Base-by-base conservation (phyloP, 306 rosid species). In the Medicago ruthenica region DNA sequence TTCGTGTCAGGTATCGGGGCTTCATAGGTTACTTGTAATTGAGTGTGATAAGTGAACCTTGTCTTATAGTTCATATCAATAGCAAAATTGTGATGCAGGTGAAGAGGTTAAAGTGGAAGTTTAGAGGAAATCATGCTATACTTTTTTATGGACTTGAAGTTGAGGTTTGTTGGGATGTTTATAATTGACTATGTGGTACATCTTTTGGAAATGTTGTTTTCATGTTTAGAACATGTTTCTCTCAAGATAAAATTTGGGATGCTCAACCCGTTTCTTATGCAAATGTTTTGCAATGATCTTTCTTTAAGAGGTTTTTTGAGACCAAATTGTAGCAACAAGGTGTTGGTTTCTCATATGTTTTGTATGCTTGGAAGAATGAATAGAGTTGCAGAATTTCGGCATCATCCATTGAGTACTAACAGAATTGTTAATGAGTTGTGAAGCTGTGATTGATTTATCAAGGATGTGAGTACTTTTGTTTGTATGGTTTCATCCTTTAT, bases 131-230 rank as follows among this genome's bases (percentile, higher is more conserved):
- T 65, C 88, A 92, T 66, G 90, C 93, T 11, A 90, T 96, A 54
- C 60, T 90, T 76, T 89, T 96, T 60, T 97, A 96, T 84, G 98
- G 98, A 22, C 82, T 88, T 75, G 89, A 95, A 3, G 90, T 96
- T 14, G 99, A 96, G 84, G 90, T 96, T 57, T 87, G 88, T 80
- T 96, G 99, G 99, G 99, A 96, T 83, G 98, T 89, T 21, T 88
- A 96, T 85, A 92, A 72, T 83, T 96, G 99, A 98, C 96, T 96
- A 59, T 96, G 90, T 58, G 84, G 92, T 61, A 37, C 93, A 44
- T 82, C 96, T 24, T 84, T 89, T 18, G 97, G 96, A 71, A 88
- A 76, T 82, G 98, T 96, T 62, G 97, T 96, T 66, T 96, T 96
- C 66, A 86, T 96, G 98, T 96, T 96, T 87, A 90, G 90, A 82